phyloP scores from a whole-genome alignment of 2,329 filamentous ascomycete species.

The Bipolaris gigantea region DNA sequence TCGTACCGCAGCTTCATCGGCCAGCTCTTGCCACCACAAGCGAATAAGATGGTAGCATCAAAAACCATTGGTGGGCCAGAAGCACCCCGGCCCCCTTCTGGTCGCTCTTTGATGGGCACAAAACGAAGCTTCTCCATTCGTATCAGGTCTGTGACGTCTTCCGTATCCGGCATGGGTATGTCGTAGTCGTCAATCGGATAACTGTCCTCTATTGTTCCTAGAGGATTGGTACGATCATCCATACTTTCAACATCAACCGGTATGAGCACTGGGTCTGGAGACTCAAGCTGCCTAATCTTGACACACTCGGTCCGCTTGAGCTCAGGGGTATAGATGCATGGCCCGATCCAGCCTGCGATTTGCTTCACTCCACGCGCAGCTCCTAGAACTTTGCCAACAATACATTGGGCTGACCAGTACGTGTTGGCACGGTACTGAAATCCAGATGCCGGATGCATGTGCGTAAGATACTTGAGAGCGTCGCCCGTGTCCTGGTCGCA shows the following conservation, averaged over 20 bases:
- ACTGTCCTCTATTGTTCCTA: conserved; percentile 62
- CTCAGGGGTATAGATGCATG: conserved; percentile 68
- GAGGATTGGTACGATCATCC: conserved; percentile 67
- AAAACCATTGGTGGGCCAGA: conserved; percentile 41
- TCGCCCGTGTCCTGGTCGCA: conserved; percentile 70
- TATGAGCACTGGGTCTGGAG: conserved; percentile 58
- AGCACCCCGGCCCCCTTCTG: conserved; percentile 25
- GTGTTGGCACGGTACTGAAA: conserved; percentile 79
- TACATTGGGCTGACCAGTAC: conserved; percentile 73
- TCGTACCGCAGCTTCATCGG: conserved; percentile 45
- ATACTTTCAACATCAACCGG: conserved; percentile 66
- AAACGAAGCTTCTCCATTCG: conserved; percentile 70
- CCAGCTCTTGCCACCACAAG: conserved; percentile 46
- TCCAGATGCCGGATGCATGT: conserved; percentile 68
- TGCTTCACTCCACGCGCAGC: conserved; percentile 69
- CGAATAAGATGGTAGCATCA: conserved; percentile 47
- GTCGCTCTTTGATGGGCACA: conserved; percentile 49
- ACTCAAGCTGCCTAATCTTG: conserved; percentile 63
- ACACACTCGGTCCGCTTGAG: conserved; percentile 71
- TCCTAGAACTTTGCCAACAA: conserved; percentile 72
- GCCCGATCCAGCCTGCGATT: conserved; percentile 74
- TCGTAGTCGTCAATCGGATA: conserved; percentile 71
- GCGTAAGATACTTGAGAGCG: conserved; percentile 66
- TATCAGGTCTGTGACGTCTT: conserved; percentile 65
- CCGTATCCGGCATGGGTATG: conserved; percentile 59